Base-by-base conservation (phyloP, 768 basidiomycete species). In the Leccinum truebloodii region DNA sequence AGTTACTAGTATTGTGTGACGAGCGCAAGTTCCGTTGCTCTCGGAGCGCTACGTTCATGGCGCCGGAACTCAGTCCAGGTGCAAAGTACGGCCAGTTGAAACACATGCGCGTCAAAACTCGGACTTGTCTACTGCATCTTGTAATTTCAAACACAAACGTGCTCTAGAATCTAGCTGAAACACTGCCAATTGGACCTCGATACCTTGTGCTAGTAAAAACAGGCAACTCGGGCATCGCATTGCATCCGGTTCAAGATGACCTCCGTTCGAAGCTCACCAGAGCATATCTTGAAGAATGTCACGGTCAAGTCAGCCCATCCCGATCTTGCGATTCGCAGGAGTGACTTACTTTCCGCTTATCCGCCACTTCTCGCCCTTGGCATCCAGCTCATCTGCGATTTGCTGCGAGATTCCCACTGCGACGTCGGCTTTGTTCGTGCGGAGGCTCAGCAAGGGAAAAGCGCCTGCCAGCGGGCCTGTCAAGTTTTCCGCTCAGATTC, bases 361-460 rank as follows among this genome's bases (percentile, higher is more conserved):
- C 54, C 91, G 77, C 94, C 94, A 95, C 60, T 84, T 86, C 68
- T 84, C 83, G 6, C 79, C 87, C 62, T 78, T 81, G 32, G 74
- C 73, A 67, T 94, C 90, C 3, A 95, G 75, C 54, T 79, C 76
- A 61, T 90, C 87, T 1, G 85, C 92, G 1, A 86, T 75, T 0
- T 87, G 88, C 65, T 85, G 79, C 18, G 63, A 14, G 46, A 99
- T 80, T 0, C 94, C 96, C 26, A 92, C 93, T 6, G 88, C 90
- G 2, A 97, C 94, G 69, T 98, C 95, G 0, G 96, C 96, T 73
- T 99, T 99, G 79, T 90, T 93, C 1, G 96, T 98, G 18, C 96
- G 83, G 60, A 98, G 76, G 68, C 92, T 93, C 26, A 98, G 76
- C 8, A 97, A 70, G 0, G 90, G 89, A 76, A 96, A 91, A 9